Base-by-base conservation (phyloP, 495 filamentous ascomycete genomes). In the Neurospora sp. region DNA sequence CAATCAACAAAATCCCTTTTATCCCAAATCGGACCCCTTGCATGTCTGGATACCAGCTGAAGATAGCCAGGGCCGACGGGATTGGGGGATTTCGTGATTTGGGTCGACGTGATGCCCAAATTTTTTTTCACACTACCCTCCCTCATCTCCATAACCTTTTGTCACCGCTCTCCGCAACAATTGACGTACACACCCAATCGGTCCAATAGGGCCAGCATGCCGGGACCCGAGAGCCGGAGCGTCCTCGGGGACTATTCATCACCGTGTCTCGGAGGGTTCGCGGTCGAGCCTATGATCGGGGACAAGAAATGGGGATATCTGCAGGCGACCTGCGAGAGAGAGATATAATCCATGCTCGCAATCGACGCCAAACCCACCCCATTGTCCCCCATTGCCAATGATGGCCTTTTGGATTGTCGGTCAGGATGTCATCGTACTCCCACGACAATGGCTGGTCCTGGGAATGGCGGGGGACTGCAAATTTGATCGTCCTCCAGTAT, bases 1-100 rank as follows among this genome's bases (percentile, higher is more conserved):
- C 53, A 61, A 61, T 61, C 27, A 61, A 16, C 53, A 35, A 61
- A 61, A 0, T 6, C 27, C 53, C 53, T 61, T 61, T 16, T 35
- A 27, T 75, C 68, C 73, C 22, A 40, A 40, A 69, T 70, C 31
- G 61, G 38, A 31, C 38, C 39, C 74, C 72, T 71, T 74, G 74
- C 74, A 73, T 40, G 16, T n/a, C 61, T 68, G 44, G 69, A 71
- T 31, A 22, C 41, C 72, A 75, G 74, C 72, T 73, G 72, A 75
- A 73, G 40, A 61, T 61, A 35, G 41, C 68, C 59, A 20, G 69
- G 40, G 53, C 14, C 12, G 14, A 61, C 6, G 27, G 12, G 53
- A 61, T 61, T 61, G 53, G 53, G 53, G 53, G 53, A 17, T 53
- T 53, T 1, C 1, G 45, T 45, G 8, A n/a, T 45, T 10, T 20